Percentiles rank a stretch among this genome's conserved stretches.
These are phyloP conservation scores for Chrysanthemum seticuspe DNA, from an alignment of 129 eudicot species.

Conservation along the genomic window DNA sequence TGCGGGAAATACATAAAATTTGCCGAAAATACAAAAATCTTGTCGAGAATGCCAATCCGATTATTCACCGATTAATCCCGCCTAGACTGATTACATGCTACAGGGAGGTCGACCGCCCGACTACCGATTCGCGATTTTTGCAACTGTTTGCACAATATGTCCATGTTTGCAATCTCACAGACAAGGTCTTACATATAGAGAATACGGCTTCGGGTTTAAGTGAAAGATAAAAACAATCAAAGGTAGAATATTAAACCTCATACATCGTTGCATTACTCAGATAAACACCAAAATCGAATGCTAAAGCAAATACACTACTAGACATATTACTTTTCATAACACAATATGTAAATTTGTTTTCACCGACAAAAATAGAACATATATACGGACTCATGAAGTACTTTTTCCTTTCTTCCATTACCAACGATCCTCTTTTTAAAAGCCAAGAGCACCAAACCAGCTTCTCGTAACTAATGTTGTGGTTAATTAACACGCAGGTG, in stretches of 20 bases:
- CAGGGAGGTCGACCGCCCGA: too few relatives aligned
- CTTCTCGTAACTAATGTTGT: neutral
- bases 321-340: neutral
- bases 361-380: neutral
- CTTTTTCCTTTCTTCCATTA: neutral
- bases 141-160: too few relatives aligned
- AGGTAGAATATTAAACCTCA: neutral
- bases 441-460: conserved; percentile 1
- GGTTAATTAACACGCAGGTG: conserved; percentile 59
- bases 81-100: too few relatives aligned
- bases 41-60: too few relatives aligned
- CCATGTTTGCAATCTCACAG: too few relatives aligned
- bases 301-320: neutral
- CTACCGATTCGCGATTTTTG: too few relatives aligned
- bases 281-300: neutral
- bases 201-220: too few relatives aligned
- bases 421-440: neutral
- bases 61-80: too few relatives aligned
- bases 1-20: too few relatives aligned
- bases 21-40: too few relatives aligned
- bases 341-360: conserved; percentile 4
- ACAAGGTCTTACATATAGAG: too few relatives aligned
- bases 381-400: neutral
- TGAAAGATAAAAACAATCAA: too few relatives aligned
- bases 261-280: conserved; percentile 6